A percentile compares a stretch with the other conserved stretches of the same genome.
These are phyloP conservation scores for Cladophialophora carrionii DNA, from an alignment of 2,329 filamentous ascomycete species.

Conservation along the genomic window DNA sequence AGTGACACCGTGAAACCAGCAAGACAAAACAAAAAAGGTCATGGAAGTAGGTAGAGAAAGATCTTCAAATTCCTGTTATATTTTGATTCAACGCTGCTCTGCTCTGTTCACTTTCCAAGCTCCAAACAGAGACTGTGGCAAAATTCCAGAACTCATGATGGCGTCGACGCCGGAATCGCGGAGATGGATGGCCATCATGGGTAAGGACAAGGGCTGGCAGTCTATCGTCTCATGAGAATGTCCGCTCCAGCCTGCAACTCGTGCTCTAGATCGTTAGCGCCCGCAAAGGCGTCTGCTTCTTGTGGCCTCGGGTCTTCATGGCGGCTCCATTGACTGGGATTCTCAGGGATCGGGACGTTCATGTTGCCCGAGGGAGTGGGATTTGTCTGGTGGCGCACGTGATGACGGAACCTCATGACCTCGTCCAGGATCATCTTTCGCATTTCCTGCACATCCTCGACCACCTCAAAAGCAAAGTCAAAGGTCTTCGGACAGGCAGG, in stretches of 20 bases:
- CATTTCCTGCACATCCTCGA: conserved; percentile 94
- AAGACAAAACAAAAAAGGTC: background rate
- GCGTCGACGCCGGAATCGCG: background rate
- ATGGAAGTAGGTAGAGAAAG: background rate
- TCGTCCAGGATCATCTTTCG: conserved; percentile 97
- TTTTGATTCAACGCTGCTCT: background rate
- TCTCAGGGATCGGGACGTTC: conserved; percentile 66
- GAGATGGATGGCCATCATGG: background rate
- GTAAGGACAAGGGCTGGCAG: background rate
- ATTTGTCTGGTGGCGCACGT: conserved; percentile 55
- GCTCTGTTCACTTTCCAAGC: conserved; percentile 3
- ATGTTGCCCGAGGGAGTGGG: conserved; percentile 40
- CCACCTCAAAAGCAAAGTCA: conserved; percentile 98
- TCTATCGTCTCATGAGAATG: conserved; percentile 43
- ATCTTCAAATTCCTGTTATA: background rate
- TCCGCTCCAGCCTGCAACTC: conserved; percentile 63
- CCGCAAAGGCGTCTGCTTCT: conserved; percentile 52
- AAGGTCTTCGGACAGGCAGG: conserved; percentile 91
- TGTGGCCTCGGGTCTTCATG: conserved; percentile 67
- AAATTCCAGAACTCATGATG: background rate
- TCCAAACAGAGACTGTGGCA: background rate
- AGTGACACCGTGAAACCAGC: background rate
- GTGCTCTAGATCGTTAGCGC: conserved; percentile 51
- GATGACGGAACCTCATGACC: conserved; percentile 78
- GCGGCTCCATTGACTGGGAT: conserved; percentile 58